These are phyloP conservation scores for Pichia sp. DNA, from an alignment of 1,139 yeast species.

Conservation along the genomic window DNA sequence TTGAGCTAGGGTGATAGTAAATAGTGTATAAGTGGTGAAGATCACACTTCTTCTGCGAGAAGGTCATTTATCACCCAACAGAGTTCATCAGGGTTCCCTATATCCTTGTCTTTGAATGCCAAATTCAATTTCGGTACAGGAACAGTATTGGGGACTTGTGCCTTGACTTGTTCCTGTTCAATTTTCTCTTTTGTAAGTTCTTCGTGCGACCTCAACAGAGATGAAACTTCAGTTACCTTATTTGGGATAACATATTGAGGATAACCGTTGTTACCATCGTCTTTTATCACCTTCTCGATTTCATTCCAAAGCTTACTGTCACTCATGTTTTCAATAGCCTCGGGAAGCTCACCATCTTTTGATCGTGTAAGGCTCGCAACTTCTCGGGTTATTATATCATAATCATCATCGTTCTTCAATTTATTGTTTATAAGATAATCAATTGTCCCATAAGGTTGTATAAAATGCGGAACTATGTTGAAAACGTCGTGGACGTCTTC, in stretches of 20 bases:
- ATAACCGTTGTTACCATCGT: conserved; percentile 1
- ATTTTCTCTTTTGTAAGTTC: background rate
- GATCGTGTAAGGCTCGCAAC: background rate
- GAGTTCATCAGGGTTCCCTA: conserved; percentile 62
- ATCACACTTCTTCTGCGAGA: conserved; percentile 14
- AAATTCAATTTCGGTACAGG: conserved; percentile 15
- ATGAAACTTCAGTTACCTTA: conserved; percentile 14
- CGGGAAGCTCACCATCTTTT: background rate
- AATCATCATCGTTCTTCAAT: conserved; percentile 44
- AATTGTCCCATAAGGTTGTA: conserved; percentile 60
- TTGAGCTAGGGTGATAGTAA: background rate
- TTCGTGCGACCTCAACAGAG: conserved; percentile 15
- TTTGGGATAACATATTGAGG: conserved; percentile 11
- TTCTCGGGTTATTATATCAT: conserved; percentile 12
- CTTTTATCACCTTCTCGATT: conserved; percentile 5
- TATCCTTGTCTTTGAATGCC: conserved; percentile 20
- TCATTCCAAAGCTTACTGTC: conserved; percentile 5
- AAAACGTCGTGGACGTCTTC: conserved; percentile 63
- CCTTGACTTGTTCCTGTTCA: background rate
- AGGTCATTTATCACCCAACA: conserved; percentile 65
- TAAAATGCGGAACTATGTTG: conserved; percentile 55
- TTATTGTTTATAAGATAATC: conserved; percentile 29
- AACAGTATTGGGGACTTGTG: background rate
- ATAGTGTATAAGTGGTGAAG: background rate
- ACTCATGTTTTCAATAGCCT: background rate